These are phyloP conservation scores for Diaporthe citrichinensis DNA, from an alignment of 2,329 filamentous ascomycete species.

Conservation along the genomic window DNA sequence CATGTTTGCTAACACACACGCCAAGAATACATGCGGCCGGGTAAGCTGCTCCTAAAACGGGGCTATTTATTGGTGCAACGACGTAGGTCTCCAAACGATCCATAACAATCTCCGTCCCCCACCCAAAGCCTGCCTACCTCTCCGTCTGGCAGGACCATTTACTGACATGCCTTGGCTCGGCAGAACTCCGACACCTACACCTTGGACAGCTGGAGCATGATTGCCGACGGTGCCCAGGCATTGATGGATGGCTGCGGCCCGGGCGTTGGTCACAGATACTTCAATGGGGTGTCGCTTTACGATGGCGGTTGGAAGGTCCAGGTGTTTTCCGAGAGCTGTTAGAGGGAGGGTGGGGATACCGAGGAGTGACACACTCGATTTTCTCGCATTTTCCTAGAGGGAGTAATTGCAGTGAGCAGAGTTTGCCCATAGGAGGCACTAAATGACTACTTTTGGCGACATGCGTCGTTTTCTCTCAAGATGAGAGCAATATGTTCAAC, in stretches of 20 bases:
- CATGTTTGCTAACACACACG: background rate
- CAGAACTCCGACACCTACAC: background rate
- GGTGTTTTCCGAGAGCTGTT: background rate
- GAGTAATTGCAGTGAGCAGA: background rate
- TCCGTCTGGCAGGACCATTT: background rate
- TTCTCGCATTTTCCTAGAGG: background rate
- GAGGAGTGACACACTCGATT: too few relatives aligned
- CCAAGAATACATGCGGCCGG: background rate
- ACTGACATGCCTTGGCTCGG: background rate
- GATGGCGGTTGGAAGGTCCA: background rate
- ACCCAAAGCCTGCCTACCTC: background rate
- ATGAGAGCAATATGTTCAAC: background rate
- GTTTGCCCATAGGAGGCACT: background rate
- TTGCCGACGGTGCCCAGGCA: background rate
- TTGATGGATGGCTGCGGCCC: background rate
- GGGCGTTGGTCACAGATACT: rapidly evolving
- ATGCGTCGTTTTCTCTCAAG: background rate
- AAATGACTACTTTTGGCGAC: background rate
- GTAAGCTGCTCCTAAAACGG: conserved; percentile 6
- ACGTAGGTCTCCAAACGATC: background rate
- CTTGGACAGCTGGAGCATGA: background rate
- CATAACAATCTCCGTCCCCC: background rate
- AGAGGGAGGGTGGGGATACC: background rate
- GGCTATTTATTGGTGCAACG: conserved; percentile 24
- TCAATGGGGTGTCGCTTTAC: background rate